A percentile compares a stretch with the other conserved stretches of the same genome.
These are phyloP conservation scores for Hawksworthiomyces lignivorus DNA, from an alignment of 2,329 filamentous ascomycete species.

Conservation along the genomic window DNA sequence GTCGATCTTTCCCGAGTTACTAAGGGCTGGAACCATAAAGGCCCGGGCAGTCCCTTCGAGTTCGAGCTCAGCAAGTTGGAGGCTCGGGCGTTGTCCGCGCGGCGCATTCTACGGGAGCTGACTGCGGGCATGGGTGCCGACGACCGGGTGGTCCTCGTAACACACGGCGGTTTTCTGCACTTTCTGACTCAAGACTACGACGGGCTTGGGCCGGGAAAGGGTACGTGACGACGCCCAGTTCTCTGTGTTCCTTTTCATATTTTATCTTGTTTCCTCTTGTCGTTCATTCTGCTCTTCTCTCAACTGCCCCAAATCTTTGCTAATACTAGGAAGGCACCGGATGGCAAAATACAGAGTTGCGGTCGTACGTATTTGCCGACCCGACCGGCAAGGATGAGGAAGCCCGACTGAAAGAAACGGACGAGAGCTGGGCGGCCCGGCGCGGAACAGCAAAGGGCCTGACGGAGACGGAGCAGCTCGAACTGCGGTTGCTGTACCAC, in stretches of 20 bases:
- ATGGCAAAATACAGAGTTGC: conserved; percentile 67
- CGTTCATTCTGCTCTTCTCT: neutral
- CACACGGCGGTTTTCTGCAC: conserved; percentile 44
- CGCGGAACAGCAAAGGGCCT: conserved; percentile 32
- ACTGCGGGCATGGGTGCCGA: conserved; percentile 37
- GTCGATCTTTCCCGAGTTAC: conserved; percentile 58
- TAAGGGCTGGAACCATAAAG: conserved; percentile 67
- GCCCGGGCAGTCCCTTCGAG: conserved; percentile 33
- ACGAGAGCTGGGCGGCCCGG: conserved; percentile 38
- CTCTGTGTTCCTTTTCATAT: neutral
- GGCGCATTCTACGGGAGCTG: conserved; percentile 48
- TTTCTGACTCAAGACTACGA: conserved; percentile 79
- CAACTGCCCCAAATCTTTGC: neutral
- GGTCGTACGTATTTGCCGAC: conserved; percentile 58
- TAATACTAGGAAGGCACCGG: conserved; percentile 55
- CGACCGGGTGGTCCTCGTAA: conserved; percentile 43
- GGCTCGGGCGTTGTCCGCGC: conserved; percentile 51
- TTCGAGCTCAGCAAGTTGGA: conserved; percentile 47
- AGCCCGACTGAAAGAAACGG: conserved; percentile 40
- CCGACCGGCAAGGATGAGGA: conserved; percentile 38
- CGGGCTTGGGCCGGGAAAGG: conserved; percentile 36
- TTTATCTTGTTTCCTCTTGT: neutral
- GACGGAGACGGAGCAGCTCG: conserved; percentile 37
- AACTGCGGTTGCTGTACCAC: conserved; percentile 33
- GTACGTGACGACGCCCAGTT: no score